Evolutionary conservation across 2,329 filamentous ascomycete genomes (phyloP).

Genomic region (Penicillium sp.): DNA sequence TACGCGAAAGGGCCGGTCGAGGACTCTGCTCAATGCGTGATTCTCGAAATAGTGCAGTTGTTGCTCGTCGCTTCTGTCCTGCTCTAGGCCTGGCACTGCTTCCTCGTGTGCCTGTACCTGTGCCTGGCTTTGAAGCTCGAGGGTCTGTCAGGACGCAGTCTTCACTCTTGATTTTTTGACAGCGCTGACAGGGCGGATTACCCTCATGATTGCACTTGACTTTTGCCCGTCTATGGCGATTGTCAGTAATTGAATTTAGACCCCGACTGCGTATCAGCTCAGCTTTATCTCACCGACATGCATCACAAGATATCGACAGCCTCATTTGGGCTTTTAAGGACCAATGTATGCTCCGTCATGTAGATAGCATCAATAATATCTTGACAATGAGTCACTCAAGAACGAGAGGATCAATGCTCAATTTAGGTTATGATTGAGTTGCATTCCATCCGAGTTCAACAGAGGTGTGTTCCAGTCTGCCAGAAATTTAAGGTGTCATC

Average conservation of each 20-base stretch:
- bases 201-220: constrained; percentile 40
- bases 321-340: constrained; percentile 24
- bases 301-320: constrained; percentile 38
- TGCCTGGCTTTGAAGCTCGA: constrained; percentile 18
- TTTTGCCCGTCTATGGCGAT: constrained; percentile 30
- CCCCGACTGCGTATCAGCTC: neutral
- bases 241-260: neutral
- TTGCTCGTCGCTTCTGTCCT: constrained; percentile 18
- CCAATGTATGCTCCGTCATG: neutral
- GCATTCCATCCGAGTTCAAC: neutral
- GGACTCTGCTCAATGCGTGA: neutral
- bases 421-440: neutral
- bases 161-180: constrained; percentile 24
- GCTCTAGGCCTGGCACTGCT: constrained; percentile 3
- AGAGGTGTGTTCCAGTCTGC: neutral
- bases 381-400: neutral
- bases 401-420: neutral
- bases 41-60: neutral
- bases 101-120: neutral
- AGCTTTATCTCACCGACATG: constrained; percentile 29
- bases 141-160: constrained; percentile 34
- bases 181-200: constrained; percentile 35
- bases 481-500: neutral
- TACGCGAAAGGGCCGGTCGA: constrained; percentile 4
- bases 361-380: neutral